Evolutionary conservation across 2,329 filamentous ascomycete species (phyloP), one percentile per base, ranked within the genome.

Genomic region (Monosporascus sp.): DNA sequence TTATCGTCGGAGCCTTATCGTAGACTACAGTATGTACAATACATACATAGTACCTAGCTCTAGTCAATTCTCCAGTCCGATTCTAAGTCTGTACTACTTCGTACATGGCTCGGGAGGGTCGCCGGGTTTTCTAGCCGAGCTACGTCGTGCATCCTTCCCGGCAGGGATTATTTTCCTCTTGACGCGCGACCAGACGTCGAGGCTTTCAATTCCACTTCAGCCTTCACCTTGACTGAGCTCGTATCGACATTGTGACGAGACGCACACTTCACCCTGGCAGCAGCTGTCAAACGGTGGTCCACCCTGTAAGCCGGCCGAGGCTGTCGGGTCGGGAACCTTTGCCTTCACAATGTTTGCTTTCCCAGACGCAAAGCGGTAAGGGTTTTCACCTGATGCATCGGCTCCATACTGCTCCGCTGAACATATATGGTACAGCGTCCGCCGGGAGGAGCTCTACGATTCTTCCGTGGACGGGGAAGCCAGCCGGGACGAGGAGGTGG

Each of bases 341-440:
- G 31, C 31, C 9, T 14, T 35, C 31, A 14, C 9, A 35, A 81
- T 81, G 78, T 80, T 80, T 59, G 75, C 78, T 41, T 52, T 80
- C 8, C 77, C 78, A 37, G 72, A 78, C 52, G 76, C 78, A 48
- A 81, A 81, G 64, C 72, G 77, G 79, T 80, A 66, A 55, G 71
- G 57, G 16, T 17, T 16, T 43, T 22, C 20, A 9, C 51, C 44
- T 49, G 20, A 48, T 27, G 35, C 50, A 48, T 22, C 11, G 52
- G 52, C n/a, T 47, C 14, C 40, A 40, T 37, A 31, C 31, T 57
- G 26, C 51, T 47, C 20, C 52, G 52, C 55, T 52, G 49, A 52
- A 55, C 27, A 60, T 45, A 49, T 54, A 51, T 53, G 54, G 48
- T 38, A 26, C 52, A 82, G 82, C 57, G 77, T 85, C 51, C 76